phyloP scores from a whole-genome alignment of 345 rosid genomes.

The Rhodomyrtus tomentosa region DNA sequence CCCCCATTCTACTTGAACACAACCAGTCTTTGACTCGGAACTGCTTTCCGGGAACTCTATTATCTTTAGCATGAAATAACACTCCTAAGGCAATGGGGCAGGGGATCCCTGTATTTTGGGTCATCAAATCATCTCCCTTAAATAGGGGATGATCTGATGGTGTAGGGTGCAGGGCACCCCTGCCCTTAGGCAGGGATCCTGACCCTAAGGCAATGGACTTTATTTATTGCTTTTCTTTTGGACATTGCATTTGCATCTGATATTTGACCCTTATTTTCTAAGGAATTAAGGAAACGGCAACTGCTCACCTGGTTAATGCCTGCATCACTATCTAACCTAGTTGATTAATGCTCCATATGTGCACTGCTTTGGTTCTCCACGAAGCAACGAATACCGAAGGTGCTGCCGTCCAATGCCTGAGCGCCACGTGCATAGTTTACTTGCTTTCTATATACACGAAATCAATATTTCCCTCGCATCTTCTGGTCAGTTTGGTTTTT shows the following conservation, averaged over 20 bases:
- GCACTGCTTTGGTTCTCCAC: background rate
- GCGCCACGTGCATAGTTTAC: background rate
- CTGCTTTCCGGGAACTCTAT: too few relatives aligned
- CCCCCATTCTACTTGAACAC: background rate
- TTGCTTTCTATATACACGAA: background rate
- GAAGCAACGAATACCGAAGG: background rate
- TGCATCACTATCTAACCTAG: background rate
- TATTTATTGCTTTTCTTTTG: background rate
- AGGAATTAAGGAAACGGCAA: background rate
- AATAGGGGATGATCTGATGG: too few relatives aligned
- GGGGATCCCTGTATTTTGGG: too few relatives aligned
- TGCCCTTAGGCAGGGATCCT: too few relatives aligned
- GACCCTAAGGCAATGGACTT: too few relatives aligned
- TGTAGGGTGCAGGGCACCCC: too few relatives aligned
- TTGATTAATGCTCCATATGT: too few relatives aligned
- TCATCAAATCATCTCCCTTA: too few relatives aligned
- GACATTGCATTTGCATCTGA: background rate
- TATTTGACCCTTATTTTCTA: background rate
- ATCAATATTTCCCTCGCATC: background rate
- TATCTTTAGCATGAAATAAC: too few relatives aligned
- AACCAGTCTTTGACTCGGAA: background rate
- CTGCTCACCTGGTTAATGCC: background rate
- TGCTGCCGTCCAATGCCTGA: background rate
- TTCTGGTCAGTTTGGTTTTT: background rate
- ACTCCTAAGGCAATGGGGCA: background rate